Conservation (phyloP, 2,329 filamentous ascomycete species). For the Calonectria pseudoturangicola region DNA sequence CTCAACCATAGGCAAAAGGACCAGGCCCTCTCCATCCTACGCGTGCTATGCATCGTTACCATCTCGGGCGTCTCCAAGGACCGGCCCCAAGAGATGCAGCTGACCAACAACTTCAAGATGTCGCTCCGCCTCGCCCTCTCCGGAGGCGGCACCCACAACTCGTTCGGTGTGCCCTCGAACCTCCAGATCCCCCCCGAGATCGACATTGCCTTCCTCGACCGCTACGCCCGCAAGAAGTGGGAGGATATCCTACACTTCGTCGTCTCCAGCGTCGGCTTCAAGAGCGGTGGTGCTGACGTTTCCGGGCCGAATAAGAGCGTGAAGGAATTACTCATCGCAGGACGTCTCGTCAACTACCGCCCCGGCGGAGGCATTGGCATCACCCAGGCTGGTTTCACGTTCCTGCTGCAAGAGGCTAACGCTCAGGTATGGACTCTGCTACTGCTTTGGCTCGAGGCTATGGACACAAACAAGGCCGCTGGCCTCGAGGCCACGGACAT, state of each 20-base stretch:
- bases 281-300: slow-evolving; percentile 64
- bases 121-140: slow-evolving; percentile 92
- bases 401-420: slow-evolving; percentile 95
- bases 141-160: slow-evolving; percentile 88
- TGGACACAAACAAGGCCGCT: slow-evolving; percentile 74
- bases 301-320: slow-evolving; percentile 83
- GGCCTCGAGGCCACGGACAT: slow-evolving; percentile 94
- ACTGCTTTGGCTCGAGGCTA: slow-evolving; percentile 93
- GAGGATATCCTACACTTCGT: slow-evolving; percentile 97
- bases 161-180: slow-evolving; percentile 90
- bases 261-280: slow-evolving; percentile 83
- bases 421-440: slow-evolving; percentile 97
- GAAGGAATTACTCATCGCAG: slow-evolving; percentile 87
- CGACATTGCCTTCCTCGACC: slow-evolving; percentile 84
- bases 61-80: slow-evolving; percentile 77
- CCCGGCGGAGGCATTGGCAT: slow-evolving; percentile 83
- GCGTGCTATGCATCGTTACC: slow-evolving; percentile 89
- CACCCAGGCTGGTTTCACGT: slow-evolving; percentile 94
- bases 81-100: slow-evolving; percentile 81
- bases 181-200: slow-evolving; percentile 78
- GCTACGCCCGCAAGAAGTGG: slow-evolving; percentile 92
- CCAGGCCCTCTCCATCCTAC: slow-evolving; percentile 86
- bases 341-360: slow-evolving; percentile 83
- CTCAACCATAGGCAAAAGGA: slow-evolving; percentile 80
- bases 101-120: slow-evolving; percentile 87